phyloP scores from a whole-genome alignment of 352 stramenopile genomes.

The Plasmopara halstedii region DNA sequence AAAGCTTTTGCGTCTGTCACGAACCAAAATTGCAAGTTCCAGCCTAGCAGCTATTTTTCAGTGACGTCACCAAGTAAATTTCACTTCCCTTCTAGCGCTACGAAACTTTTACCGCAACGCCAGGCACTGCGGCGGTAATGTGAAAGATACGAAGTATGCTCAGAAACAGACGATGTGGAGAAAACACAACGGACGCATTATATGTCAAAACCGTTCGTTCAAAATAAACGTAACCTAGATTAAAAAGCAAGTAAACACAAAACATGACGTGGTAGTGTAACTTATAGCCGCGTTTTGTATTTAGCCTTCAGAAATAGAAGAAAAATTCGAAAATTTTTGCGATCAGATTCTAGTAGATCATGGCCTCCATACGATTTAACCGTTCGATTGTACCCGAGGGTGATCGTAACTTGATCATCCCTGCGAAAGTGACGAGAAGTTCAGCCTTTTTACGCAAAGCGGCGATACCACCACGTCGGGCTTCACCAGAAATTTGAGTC shows the following conservation, averaged over 20 bases:
- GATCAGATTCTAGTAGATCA: constrained; percentile 65
- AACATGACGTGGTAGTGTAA: no score
- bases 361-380: constrained; percentile 80
- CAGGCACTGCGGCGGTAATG: constrained; percentile 33
- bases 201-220: no score
- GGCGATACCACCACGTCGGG: constrained; percentile 35
- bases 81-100: constrained; percentile 31
- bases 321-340: background rate
- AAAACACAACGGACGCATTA: no score
- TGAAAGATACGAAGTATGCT: background rate
- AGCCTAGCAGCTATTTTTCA: constrained; percentile 11
- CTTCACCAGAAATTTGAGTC: constrained; percentile 49
- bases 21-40: constrained; percentile 6
- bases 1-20: constrained; percentile 17
- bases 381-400: constrained; percentile 75
- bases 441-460: constrained; percentile 70
- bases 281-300: constrained; percentile 2
- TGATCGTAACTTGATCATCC: constrained; percentile 85
- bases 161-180: background rate
- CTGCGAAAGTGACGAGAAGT: constrained; percentile 76
- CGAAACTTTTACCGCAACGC: constrained; percentile 37
- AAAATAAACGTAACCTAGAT: no score
- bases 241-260: no score
- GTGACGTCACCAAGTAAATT: constrained; percentile 47
- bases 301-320: constrained; percentile 11